Evolutionary conservation across 139 green algal genomes (phyloP).

Genomic region (Chlorella vulgaris): DNA sequence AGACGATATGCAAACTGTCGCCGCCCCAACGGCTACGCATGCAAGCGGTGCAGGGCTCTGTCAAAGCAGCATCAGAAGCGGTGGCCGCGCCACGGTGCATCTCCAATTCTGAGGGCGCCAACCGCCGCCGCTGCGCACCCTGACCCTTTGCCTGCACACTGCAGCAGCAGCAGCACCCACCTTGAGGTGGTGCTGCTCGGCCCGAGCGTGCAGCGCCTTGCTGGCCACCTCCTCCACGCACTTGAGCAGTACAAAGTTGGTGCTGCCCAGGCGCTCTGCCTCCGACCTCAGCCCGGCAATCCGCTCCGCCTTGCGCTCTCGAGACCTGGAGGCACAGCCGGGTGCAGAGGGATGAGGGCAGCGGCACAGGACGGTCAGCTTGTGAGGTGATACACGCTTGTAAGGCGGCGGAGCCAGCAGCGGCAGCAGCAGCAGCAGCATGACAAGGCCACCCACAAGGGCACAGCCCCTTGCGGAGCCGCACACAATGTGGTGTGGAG

Average conservation of each 20-base stretch:
- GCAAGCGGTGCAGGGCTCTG: no score
- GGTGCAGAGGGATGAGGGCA: neutral
- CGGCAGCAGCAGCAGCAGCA: neutral
- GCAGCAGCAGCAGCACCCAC: neutral
- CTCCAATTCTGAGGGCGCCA: no score
- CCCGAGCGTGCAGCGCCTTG: constrained; percentile 30
- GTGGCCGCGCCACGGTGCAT: no score
- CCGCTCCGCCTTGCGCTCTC: constrained; percentile 37
- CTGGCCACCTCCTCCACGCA: constrained; percentile 42
- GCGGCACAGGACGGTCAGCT: no score
- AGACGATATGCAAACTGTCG: no score
- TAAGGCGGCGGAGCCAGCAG: neutral
- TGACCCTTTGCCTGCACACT: neutral
- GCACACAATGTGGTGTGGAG: no score
- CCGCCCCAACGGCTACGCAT: no score
- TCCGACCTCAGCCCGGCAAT: constrained; percentile 19
- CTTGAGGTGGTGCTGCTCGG: neutral
- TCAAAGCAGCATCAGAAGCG: no score
- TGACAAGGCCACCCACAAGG: no score
- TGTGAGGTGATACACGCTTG: no score
- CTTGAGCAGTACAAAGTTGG: constrained; percentile 47
- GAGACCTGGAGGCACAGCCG: neutral
- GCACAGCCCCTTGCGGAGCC: no score
- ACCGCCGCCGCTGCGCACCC: no score
- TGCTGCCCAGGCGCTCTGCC: constrained; percentile 25